Evolutionary conservation across 768 basidiomycete genomes (phyloP), one percentile per base, ranked within the genome.

Genomic region (Mycena floridula): DNA sequence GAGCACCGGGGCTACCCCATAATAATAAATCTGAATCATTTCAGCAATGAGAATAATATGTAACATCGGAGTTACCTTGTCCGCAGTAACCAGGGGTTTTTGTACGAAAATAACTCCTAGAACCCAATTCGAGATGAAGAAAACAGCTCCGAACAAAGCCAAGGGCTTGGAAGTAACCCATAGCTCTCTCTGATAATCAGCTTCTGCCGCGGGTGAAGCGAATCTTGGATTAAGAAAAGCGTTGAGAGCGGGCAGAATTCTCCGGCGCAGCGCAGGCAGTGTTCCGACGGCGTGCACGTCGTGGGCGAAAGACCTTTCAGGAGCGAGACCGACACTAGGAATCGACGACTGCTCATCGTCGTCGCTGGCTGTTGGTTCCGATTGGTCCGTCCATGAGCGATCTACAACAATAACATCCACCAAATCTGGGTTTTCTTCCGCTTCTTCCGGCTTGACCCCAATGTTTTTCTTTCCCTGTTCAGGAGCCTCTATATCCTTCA

Each of bases 401-500:
- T 82, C 79, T 16, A 81, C 79, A 40, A 82, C 69, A 36, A 82
- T 69, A 62, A 79, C 76, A 54, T 81, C 73, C 5, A 79, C 70
- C 27, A 61, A 63, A 24, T 67, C 69, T 5, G 55, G 59, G 25
- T n/a, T n/a, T n/a, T n/a, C n/a, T n/a, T 37, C n/a, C 44, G 39
- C 32, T 39, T 46, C 54, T 8, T 52, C 57, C 4, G 35, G 28
- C 5, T 32, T 44, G 22, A 44, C 25, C 7, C 36, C 43, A n/a
- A n/a, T n/a, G n/a, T n/a, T n/a, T n/a, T n/a, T n/a, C 8, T 25
- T 38, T 20, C 15, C 44, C 1, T 25, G 24, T 1, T 45, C 44
- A 23, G 37, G 37, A 13, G 22, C 24, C n/a, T 45, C 44, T 7
- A 37, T 12, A 39, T 20, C 22, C 20, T 37, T 20, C 4, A 16